phyloP scores from a whole-genome alignment of 169 alveolate species.

The Theileria equi region DNA sequence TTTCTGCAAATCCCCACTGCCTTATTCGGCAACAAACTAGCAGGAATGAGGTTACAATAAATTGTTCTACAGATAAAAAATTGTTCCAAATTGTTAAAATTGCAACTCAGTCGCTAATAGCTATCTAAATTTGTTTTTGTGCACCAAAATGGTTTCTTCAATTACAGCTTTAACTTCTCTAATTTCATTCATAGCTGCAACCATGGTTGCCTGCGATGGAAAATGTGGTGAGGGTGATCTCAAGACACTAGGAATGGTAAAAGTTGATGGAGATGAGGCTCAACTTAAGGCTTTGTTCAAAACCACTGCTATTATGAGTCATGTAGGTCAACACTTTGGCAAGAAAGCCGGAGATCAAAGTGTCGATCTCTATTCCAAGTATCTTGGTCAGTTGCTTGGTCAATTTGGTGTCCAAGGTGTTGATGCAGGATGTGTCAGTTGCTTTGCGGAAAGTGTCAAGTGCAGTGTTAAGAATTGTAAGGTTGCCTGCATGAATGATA shows the following conservation, averaged over 20 bases:
- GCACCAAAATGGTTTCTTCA: background rate
- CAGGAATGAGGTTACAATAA: too few species aligned
- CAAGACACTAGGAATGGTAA: constrained; percentile 20
- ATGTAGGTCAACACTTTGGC: constrained; percentile 1
- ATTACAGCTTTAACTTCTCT: background rate
- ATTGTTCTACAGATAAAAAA: too few species aligned
- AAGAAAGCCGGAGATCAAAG: background rate
- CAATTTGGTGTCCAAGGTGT: constrained; percentile 9
- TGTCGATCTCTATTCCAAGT: background rate
- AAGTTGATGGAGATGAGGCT: background rate
- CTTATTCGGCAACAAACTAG: too few species aligned
- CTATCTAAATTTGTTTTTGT: background rate
- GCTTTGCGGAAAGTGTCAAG: constrained; percentile 27
- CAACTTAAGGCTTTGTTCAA: background rate
- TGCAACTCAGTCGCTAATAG: background rate
- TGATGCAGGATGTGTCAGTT: constrained; percentile 5
- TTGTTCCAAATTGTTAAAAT: background rate
- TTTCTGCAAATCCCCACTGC: too few species aligned
- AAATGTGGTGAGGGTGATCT: constrained; percentile 34
- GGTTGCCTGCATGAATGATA: constrained; percentile 22
- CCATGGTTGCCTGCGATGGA: constrained; percentile 21
- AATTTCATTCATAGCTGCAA: background rate
- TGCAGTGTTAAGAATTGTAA: constrained; percentile 38
- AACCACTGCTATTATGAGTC: background rate
- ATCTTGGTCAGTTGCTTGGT: background rate